Evolutionary conservation across 441 rosid genomes (phyloP), one percentile per base, ranked within the genome.

Genomic region (Dalechampia spathulata): DNA sequence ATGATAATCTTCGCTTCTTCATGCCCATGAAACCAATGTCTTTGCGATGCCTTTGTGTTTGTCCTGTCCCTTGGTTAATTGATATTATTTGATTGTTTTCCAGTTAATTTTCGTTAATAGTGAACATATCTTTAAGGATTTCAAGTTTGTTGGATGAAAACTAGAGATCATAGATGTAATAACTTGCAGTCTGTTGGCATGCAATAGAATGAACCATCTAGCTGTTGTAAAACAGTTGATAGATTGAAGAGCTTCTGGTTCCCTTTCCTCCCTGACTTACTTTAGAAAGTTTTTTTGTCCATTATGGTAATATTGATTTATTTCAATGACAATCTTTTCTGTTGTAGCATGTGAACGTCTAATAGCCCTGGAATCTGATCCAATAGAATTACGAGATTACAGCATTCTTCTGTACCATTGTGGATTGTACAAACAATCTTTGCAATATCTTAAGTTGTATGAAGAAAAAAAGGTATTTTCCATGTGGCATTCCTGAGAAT

Each of bases 351-450:
- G 83, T 51, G 91, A 84, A 66, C 82, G 82, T 12, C 76, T 79
- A n/a, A 75, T 84, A 59, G 79, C 78, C 64, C 58, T 84, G 8
- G 64, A 65, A 53, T 57, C 70, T 40, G 76, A 84, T 61, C 74
- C 80, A 1, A 72, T 60, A 51, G 91, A 84, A 61, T 59, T 75
- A 63, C 74, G 91, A 61, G 91, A 84, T 70, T 81, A 81, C 68
- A 68, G 85, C 71, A 61, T 74, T 62, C 85, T 84, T 66, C 79
- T 84, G 14, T 81, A 84, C 62, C 91, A 84, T 40, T 81, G 87
- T 27, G 85, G 85, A 50, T 66, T 77, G 9, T 81, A 75, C 28
- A 75, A 75, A 55, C 82, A 63, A 53, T 71, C 91, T 6, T 68
- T 77, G 43, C 67, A 67, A 27, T 77, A 68, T 71, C 73, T 84